phyloP scores from a whole-genome alignment of 257 asterid genomes.

The Petunia secreta region DNA sequence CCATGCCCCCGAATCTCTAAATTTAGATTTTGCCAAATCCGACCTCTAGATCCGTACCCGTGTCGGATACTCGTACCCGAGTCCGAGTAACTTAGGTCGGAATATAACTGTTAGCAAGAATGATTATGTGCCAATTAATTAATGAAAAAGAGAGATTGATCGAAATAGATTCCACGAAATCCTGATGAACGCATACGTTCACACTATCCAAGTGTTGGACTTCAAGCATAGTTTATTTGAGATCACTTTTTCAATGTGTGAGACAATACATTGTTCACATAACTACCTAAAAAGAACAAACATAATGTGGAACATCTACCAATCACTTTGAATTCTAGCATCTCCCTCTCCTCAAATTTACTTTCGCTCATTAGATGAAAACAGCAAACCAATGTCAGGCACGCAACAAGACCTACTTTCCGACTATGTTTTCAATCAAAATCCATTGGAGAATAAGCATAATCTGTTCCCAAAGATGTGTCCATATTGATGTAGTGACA shows the following conservation, averaged over 20 bases:
- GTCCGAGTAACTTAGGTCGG: background rate
- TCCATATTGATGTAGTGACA: background rate
- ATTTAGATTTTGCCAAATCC: too few relatives aligned
- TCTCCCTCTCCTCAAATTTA: conserved; percentile 15
- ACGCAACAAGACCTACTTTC: background rate
- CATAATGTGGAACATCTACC: background rate
- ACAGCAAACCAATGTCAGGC: background rate
- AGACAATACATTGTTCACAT: background rate
- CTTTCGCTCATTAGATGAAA: background rate
- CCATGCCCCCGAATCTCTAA: too few relatives aligned
- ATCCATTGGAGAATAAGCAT: background rate
- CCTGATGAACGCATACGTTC: background rate
- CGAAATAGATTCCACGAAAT: conserved; percentile 15
- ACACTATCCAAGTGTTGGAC: conserved; percentile 1
- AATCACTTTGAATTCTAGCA: background rate
- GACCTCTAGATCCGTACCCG: too few relatives aligned
- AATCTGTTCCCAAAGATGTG: background rate
- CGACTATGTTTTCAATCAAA: conserved; percentile 12
- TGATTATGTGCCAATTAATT: background rate
- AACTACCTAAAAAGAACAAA: background rate
- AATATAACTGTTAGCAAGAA: background rate
- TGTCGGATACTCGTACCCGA: too few relatives aligned
- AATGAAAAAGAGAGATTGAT: background rate
- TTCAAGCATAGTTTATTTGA: background rate
- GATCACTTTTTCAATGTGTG: conserved; percentile 6